phyloP scores from a whole-genome alignment of 2,329 filamentous ascomycete species.

The Ophiostoma himal-ulmi region DNA sequence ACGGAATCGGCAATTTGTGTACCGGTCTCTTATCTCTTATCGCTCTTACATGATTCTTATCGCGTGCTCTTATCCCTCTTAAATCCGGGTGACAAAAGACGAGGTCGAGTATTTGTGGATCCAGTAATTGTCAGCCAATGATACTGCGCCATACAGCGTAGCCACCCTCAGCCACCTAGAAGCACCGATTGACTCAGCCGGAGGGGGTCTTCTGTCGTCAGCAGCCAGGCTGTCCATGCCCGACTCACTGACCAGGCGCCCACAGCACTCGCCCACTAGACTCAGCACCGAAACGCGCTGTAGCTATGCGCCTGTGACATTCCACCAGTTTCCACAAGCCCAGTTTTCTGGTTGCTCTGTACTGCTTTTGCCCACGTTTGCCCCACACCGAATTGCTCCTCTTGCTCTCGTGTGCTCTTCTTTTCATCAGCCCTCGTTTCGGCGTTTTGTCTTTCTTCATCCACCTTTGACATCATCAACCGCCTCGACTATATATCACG shows the following conservation, averaged over 20 bases:
- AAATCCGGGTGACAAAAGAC: not conserved
- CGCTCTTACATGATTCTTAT: not conserved
- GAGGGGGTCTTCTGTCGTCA: not conserved
- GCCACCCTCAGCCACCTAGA: not conserved
- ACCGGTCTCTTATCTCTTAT: not conserved
- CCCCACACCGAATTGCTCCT: slow-evolving; percentile 1
- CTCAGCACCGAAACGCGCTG: not conserved
- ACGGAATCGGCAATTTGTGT: not conserved
- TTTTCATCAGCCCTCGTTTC: slow-evolving; percentile 5
- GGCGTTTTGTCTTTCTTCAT: slow-evolving; percentile 4
- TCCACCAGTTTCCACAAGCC: slow-evolving; percentile 23
- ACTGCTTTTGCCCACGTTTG: slow-evolving; percentile 1
- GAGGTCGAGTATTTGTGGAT: not conserved
- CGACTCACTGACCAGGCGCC: not conserved
- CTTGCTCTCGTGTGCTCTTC: not conserved
- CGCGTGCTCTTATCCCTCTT: not conserved
- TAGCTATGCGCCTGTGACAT: slow-evolving; percentile 7
- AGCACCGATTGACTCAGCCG: slow-evolving; percentile 10
- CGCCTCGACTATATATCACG: not conserved
- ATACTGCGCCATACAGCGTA: not conserved
- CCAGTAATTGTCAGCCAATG: not conserved
- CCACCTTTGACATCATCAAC: slow-evolving; percentile 5
- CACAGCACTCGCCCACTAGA: not conserved
- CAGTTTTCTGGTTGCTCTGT: slow-evolving; percentile 12
- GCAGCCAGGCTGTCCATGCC: not conserved